phyloP scores from a whole-genome alignment of 2,329 filamentous ascomycete species.

The Talaromyces amestolkiae region DNA sequence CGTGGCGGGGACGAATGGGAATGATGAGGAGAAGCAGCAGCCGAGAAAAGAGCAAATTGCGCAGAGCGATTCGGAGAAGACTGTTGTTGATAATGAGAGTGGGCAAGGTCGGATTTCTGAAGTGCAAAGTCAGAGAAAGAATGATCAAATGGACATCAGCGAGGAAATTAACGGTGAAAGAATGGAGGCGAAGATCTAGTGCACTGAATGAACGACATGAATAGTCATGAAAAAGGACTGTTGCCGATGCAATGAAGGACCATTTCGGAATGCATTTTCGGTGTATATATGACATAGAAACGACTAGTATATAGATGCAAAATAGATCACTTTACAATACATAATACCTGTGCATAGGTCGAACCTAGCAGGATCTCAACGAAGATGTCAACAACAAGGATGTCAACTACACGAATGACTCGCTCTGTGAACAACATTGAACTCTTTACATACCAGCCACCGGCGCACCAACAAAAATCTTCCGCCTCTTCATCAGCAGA shows the following conservation, averaged over 20 bases:
- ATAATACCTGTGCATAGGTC: neutral
- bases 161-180: neutral
- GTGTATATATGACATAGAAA: neutral
- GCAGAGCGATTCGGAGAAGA: conserved; percentile 4
- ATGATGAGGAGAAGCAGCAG: conserved; percentile 6
- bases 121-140: neutral
- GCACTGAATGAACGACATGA: neutral
- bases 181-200: neutral
- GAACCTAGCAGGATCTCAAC: neutral
- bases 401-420: neutral
- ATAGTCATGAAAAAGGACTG: neutral
- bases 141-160: neutral
- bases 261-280: neutral
- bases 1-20: neutral
- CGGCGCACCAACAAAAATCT: neutral
- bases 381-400: too few relatives aligned
- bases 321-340: neutral
- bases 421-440: neutral
- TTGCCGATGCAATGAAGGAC: too few relatives aligned
- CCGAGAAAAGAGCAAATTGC: neutral
- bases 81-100: conserved; percentile 2
- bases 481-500: neutral
- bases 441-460: neutral
- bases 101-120: neutral
- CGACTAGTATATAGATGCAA: neutral